phyloP scores from a whole-genome alignment of 176 grass and related monocot genomes.

The Oryza punctata region DNA sequence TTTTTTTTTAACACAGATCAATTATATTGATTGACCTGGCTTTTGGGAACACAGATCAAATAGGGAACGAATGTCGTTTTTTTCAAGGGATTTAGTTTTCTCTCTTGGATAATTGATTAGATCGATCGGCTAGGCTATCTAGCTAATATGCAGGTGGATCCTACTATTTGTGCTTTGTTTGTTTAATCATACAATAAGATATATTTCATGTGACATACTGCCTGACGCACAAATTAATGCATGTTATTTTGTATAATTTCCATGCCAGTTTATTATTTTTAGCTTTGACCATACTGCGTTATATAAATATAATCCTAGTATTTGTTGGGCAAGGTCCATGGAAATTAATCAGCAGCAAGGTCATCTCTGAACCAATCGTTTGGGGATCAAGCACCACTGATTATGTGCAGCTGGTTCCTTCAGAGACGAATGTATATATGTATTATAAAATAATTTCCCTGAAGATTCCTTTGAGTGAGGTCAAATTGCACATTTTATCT shows the following conservation, averaged over 20 bases:
- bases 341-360: not conserved
- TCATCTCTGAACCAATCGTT: no score
- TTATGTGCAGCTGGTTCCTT: not conserved
- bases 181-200: not conserved
- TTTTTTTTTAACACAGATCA: no score
- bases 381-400: no score
- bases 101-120: not conserved
- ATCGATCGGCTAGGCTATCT: not conserved
- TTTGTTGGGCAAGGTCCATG: not conserved
- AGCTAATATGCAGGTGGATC: not conserved
- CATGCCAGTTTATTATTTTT: not conserved
- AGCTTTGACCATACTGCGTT: no score
- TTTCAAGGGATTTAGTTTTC: no score
- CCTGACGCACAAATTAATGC: not conserved
- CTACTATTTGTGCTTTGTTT: not conserved
- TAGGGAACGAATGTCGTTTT: no score
- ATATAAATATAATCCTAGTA: not conserved
- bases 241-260: not conserved
- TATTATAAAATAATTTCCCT: no score
- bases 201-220: not conserved
- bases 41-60: no score
- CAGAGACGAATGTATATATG: not conserved
- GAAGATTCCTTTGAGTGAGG: no score
- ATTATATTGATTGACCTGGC: no score
- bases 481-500: no score